These are phyloP conservation scores for Erythrobasidium hasegawianum DNA, from an alignment of 1,284 basidiomycete genomes.

Conservation along the genomic window DNA sequence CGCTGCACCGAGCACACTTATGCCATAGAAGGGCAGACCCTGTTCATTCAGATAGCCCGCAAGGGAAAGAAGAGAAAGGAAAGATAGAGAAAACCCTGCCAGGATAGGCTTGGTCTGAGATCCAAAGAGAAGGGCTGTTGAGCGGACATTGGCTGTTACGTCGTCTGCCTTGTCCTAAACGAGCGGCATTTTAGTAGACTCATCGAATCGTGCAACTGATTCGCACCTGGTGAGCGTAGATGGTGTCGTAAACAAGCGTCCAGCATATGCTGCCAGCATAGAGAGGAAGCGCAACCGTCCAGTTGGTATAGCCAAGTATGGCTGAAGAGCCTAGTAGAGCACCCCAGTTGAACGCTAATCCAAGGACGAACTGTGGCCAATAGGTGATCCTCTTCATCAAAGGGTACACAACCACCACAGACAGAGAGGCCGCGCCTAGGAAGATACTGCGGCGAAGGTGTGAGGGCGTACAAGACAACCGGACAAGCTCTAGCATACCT, in stretches of 20 bases:
- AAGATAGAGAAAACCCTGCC: slow-evolving; percentile 65
- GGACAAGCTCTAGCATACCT: no score
- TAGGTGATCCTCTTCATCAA: slow-evolving; percentile 97
- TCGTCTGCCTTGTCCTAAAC: slow-evolving; percentile 88
- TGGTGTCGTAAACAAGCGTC: slow-evolving; percentile 96
- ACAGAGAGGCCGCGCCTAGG: slow-evolving; percentile 83
- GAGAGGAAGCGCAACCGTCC: slow-evolving; percentile 77
- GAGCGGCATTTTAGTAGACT: background rate
- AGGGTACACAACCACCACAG: slow-evolving; percentile 83
- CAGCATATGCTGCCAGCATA: slow-evolving; percentile 86
- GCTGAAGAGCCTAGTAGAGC: slow-evolving; percentile 95
- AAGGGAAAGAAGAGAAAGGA: slow-evolving; percentile 69
- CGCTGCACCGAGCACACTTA: slow-evolving; percentile 68
- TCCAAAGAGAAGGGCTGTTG: slow-evolving; percentile 88
- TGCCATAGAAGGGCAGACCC: slow-evolving; percentile 68
- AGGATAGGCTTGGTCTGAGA: slow-evolving; percentile 72
- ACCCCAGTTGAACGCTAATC: slow-evolving; percentile 96
- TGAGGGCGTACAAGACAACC: no score
- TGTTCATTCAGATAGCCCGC: slow-evolving; percentile 75
- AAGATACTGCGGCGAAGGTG: slow-evolving; percentile 62
- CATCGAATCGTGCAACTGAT: background rate
- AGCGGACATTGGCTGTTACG: slow-evolving; percentile 79
- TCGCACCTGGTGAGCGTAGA: slow-evolving; percentile 91
- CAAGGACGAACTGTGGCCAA: slow-evolving; percentile 92
- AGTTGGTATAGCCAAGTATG: slow-evolving; percentile 74